Percentiles rank a stretch among this genome's conserved stretches.
Evolutionary conservation across 164 flowering plant species (phyloP).

Genomic region (Vitis rupestris): DNA sequence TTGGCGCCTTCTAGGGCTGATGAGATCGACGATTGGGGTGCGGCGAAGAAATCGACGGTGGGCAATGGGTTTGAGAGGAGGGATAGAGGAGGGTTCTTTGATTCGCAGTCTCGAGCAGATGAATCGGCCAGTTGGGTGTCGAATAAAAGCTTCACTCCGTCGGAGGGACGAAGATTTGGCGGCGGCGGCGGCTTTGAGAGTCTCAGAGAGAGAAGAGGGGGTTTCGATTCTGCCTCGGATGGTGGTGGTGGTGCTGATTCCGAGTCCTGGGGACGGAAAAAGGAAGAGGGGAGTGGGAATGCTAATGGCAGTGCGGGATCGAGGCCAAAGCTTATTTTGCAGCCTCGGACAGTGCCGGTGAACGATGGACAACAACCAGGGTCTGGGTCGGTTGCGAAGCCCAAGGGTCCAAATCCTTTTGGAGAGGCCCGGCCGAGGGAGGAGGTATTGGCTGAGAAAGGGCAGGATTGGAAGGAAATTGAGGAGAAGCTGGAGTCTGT

Average conservation of each 20-base stretch:
- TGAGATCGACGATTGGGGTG: conserved; percentile 89
- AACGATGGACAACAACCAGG: conserved; percentile 29
- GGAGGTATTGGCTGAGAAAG: conserved; percentile 88
- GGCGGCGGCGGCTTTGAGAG: conserved; percentile 40
- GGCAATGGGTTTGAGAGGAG: conserved; percentile 46
- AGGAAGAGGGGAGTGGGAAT: conserved; percentile 26
- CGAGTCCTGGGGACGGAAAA: conserved; percentile 52
- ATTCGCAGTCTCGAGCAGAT: conserved; percentile 75
- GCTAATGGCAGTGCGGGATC: conserved; percentile 16
- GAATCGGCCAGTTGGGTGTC: conserved; percentile 66
- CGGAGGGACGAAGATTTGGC: conserved; percentile 30
- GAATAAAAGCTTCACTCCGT: conserved; percentile 34
- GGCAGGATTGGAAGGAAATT: conserved; percentile 90
- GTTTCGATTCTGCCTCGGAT: conserved; percentile 20
- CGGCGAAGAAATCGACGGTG: conserved; percentile 55
- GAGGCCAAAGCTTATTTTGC: conserved; percentile 78
- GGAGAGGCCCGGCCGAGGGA: conserved; percentile 99
- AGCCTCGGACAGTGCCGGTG: conserved; percentile 68
- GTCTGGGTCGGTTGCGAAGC: conserved; percentile 24
- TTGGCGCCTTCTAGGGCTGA: conserved; percentile 77
- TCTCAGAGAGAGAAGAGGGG: conserved; percentile 30
- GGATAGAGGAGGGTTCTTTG: conserved; percentile 57
- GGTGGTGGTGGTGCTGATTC: conserved; percentile 32
- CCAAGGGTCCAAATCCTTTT: conserved; percentile 73
- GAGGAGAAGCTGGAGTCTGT: conserved; percentile 73